Conservation (phyloP, 345 rosid species). For the Gossypium ekmanianum region DNA sequence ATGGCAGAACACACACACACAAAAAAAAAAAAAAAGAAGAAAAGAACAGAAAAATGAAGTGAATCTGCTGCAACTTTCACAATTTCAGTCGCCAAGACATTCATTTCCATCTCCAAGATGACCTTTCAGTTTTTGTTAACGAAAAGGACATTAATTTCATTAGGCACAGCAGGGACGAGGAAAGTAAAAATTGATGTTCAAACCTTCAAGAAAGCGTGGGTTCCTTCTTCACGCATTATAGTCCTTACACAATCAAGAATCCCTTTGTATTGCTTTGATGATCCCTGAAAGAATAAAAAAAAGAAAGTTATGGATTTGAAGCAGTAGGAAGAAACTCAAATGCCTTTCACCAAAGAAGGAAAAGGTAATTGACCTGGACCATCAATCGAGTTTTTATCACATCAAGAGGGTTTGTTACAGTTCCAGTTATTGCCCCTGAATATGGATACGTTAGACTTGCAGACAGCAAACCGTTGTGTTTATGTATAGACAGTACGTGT, state of each 20-base stretch:
- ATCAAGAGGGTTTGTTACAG: slow-evolving; percentile 70
- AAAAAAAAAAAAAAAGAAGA: too few relatives aligned
- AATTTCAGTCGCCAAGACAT: neutral
- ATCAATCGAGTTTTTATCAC: slow-evolving; percentile 74
- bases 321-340: neutral
- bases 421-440: slow-evolving; percentile 69
- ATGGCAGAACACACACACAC: neutral
- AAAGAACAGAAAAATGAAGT: neutral
- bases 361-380: slow-evolving; percentile 50
- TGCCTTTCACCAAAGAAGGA: neutral
- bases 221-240: slow-evolving; percentile 68
- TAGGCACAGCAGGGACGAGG: neutral
- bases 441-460: neutral
- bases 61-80: slow-evolving; percentile 3
- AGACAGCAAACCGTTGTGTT: neutral
- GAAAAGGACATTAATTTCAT: neutral
- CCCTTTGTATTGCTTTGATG: slow-evolving; percentile 64
- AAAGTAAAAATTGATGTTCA: slow-evolving; percentile 3
- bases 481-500: neutral
- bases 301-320: neutral
- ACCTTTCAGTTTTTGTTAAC: neutral
- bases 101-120: neutral
- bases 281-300: slow-evolving; percentile 39
- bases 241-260: slow-evolving; percentile 55
- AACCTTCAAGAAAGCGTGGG: slow-evolving; percentile 65